Evolutionary conservation across 1,284 basidiomycete species (phyloP).

Genomic region (Inonotus obliquus): DNA sequence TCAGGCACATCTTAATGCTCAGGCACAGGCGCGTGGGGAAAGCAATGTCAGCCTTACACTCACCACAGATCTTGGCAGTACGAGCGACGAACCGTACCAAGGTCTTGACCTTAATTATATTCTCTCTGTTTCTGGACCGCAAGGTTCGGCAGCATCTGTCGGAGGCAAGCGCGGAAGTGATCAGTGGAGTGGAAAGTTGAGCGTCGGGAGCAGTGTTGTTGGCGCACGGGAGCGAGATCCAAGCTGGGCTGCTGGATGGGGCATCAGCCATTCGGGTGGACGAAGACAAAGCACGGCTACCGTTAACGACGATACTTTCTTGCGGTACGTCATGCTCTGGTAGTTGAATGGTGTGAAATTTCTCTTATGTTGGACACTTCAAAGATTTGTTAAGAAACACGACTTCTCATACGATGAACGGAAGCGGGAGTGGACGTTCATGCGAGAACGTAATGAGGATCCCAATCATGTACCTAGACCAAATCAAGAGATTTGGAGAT

Average conservation of each 20-base stretch:
- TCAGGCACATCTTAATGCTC: slow-evolving; percentile 12
- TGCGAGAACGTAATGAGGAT: slow-evolving; percentile 45
- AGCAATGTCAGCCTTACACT: slow-evolving; percentile 24
- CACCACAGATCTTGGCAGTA: not conserved
- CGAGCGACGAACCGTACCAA: slow-evolving; percentile 28
- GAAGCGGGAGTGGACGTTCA: slow-evolving; percentile 59
- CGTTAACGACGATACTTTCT: slow-evolving; percentile 55
- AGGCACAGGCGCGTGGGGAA: slow-evolving; percentile 27
- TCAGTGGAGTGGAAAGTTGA: slow-evolving; percentile 17
- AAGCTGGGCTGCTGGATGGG: slow-evolving; percentile 20
- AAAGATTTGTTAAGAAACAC: slow-evolving; percentile 28
- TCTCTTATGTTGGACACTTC: not conserved
- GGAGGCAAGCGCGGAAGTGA: slow-evolving; percentile 18
- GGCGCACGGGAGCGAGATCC: slow-evolving; percentile 6
- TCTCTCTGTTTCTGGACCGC: slow-evolving; percentile 31
- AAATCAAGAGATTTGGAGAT: slow-evolving; percentile 63
- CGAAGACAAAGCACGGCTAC: slow-evolving; percentile 48
- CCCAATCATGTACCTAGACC: slow-evolving; percentile 30
- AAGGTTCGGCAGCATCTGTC: slow-evolving; percentile 18
- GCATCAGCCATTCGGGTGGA: slow-evolving; percentile 25
- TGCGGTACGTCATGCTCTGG: slow-evolving; percentile 38
- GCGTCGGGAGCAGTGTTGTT: slow-evolving; percentile 15
- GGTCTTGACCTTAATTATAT: slow-evolving; percentile 44
- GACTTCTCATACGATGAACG: slow-evolving; percentile 44
- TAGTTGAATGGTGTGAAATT: not conserved